Percentiles rank a stretch among this genome's conserved stretches.
These are phyloP conservation scores for Pythium aquatile DNA, from an alignment of 352 stramenopile genomes.

Conservation along the genomic window DNA sequence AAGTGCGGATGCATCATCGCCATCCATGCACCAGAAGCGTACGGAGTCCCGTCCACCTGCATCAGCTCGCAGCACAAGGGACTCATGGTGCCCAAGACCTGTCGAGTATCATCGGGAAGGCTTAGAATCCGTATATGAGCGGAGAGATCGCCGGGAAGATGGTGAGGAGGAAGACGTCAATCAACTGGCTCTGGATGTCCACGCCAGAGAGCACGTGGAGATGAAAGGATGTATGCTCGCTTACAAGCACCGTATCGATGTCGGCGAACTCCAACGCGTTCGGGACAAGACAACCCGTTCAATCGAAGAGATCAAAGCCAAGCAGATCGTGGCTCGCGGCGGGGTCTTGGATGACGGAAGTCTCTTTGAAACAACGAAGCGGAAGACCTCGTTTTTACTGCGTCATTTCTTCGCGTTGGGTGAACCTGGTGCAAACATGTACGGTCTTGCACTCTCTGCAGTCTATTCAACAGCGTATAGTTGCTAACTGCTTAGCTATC, in stretches of 20 bases:
- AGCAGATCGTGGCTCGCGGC: slow-evolving; percentile 40
- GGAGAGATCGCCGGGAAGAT: background rate
- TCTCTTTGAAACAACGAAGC: slow-evolving; percentile 42
- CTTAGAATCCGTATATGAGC: background rate
- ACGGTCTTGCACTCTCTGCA: background rate
- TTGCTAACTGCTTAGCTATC: background rate
- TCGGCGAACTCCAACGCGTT: slow-evolving; percentile 50
- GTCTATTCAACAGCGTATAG: background rate
- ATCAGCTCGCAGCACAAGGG: background rate
- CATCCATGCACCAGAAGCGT: background rate
- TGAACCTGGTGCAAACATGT: slow-evolving; percentile 24
- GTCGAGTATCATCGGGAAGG: background rate
- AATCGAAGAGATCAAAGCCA: slow-evolving; percentile 38
- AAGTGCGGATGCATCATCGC: background rate
- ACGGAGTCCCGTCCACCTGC: background rate
- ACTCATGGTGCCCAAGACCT: background rate
- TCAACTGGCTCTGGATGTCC: slow-evolving; percentile 30
- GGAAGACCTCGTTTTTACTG: slow-evolving; percentile 71
- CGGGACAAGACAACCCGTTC: slow-evolving; percentile 36
- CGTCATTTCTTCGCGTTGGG: slow-evolving; percentile 70
- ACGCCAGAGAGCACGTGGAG: slow-evolving; percentile 56
- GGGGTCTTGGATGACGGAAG: slow-evolving; percentile 44
- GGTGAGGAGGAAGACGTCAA: background rate
- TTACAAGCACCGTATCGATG: slow-evolving; percentile 59
- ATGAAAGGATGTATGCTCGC: slow-evolving; percentile 69